Evolutionary conservation across 2,329 filamentous ascomycete species (phyloP), one percentile per base, ranked within the genome.

Genomic region (Biscogniauxia marginata): DNA sequence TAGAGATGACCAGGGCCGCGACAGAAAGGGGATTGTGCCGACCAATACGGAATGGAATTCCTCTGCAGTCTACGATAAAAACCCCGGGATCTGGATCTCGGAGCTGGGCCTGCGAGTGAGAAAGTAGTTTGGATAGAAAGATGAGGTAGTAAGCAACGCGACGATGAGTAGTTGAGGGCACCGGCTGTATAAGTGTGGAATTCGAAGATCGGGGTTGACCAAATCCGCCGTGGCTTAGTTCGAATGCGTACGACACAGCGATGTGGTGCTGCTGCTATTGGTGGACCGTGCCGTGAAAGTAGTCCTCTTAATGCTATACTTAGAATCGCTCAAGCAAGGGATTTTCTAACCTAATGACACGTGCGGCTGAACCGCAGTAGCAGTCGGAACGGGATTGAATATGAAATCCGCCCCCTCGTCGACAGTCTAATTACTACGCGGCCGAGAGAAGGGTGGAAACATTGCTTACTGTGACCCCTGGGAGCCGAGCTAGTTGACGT

Each of bases 371-470:
- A 39, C 30, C 30, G 2, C 5, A 16, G 1, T 11, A 4, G 2
- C 9, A 16, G 39, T 50, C 48, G 45, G 39, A 54, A 43, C 58
- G 56, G 56, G 30, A 61, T 61, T 59, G 49, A 51, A 51, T 43
- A 49, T 47, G 21, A 22, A 39, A 39, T n/a, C 30, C 30, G 30
- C n/a, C 13, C 30, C 30, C 2, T 11, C 7, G 24, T 25, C 24
- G 11, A 25, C 11, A 25, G 11, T 25, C 6, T 25, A 25, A 25
- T 25, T 25, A 30, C 25, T 30, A 30, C 25, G 25, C 25, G 25
- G 25, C 25, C 2, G 3, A 30, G 2, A 30, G 25, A 30, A 30
- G 7, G 13, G 13, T n/a, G n/a, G n/a, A n/a, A n/a, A n/a, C n/a
- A n/a, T n/a, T n/a, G n/a, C n/a, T n/a, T n/a, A n/a, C n/a, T n/a